Conservation (phyloP, 1,139 yeast genomes). For the Debaryomycetaceae sp. region DNA sequence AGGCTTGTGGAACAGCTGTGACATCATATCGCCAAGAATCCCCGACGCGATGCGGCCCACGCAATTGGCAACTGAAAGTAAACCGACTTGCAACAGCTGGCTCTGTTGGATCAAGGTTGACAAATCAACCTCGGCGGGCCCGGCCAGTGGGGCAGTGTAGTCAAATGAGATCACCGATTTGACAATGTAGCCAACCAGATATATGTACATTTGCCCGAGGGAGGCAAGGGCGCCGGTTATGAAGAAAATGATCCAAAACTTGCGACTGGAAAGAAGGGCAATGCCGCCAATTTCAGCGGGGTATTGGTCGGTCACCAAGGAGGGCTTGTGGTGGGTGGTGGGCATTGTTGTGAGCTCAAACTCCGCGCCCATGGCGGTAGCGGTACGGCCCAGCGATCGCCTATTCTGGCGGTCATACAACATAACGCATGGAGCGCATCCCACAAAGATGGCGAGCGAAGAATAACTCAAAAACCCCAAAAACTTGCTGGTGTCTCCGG, state of each 20-base stretch:
- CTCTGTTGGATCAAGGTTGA: slow-evolving; percentile 32
- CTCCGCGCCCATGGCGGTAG: background rate
- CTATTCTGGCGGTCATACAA: slow-evolving; percentile 37
- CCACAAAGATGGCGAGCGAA: slow-evolving; percentile 29
- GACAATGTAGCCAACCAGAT: slow-evolving; percentile 58
- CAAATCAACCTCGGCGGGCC: slow-evolving; percentile 11
- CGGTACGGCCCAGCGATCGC: slow-evolving; percentile 10
- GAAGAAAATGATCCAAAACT: slow-evolving; percentile 48
- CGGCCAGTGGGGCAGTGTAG: too few species aligned
- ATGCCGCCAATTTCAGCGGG: slow-evolving; percentile 15
- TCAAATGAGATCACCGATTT: slow-evolving; percentile 36
- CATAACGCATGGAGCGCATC: slow-evolving; percentile 48
- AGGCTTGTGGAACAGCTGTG: slow-evolving; percentile 37
- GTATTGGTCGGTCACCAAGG: slow-evolving; percentile 10
- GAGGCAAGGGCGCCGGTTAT: slow-evolving; percentile 51
- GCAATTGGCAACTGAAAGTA: slow-evolving; percentile 52
- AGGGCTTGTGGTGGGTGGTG: background rate
- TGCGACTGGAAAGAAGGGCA: slow-evolving; percentile 25
- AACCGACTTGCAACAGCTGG: slow-evolving; percentile 55
- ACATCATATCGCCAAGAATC: slow-evolving; percentile 45
- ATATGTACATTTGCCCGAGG: slow-evolving; percentile 59
- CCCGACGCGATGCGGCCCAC: slow-evolving; percentile 52
- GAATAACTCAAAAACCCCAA: slow-evolving; percentile 44
- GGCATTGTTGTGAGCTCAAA: background rate
- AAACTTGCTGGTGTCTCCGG: slow-evolving; percentile 49